phyloP scores from a whole-genome alignment of 2,329 filamentous ascomycete genomes.

The Elsinoe necatrix region DNA sequence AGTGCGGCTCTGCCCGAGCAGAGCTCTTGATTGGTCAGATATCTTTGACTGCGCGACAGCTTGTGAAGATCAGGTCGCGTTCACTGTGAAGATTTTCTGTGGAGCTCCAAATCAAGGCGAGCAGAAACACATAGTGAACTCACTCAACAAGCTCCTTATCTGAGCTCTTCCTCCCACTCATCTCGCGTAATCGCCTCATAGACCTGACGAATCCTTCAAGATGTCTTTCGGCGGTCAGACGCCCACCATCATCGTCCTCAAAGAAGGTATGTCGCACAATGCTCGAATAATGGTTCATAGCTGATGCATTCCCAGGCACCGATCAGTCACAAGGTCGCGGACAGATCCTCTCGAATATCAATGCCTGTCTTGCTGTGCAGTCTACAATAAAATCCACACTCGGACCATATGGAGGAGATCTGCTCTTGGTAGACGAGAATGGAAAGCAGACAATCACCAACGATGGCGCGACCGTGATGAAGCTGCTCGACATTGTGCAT shows the following conservation, averaged over 20 bases:
- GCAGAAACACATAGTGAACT: neutral
- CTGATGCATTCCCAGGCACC: slow-evolving; percentile 56
- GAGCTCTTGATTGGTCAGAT: slow-evolving; percentile 7
- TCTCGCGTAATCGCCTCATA: neutral
- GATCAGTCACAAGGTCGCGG: slow-evolving; percentile 95
- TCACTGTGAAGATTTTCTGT: slow-evolving; percentile 5
- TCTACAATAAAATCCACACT: slow-evolving; percentile 91
- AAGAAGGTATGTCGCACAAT: slow-evolving; percentile 64
- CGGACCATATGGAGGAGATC: slow-evolving; percentile 91
- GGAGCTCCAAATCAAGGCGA: neutral
- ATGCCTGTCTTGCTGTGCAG: slow-evolving; percentile 93
- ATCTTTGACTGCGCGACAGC: neutral
- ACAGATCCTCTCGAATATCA: slow-evolving; percentile 96
- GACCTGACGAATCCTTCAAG: slow-evolving; percentile 21
- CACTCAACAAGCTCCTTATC: neutral
- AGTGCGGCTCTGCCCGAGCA: neutral
- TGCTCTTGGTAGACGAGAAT: slow-evolving; percentile 92
- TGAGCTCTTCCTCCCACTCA: too few relatives aligned
- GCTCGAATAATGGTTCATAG: neutral
- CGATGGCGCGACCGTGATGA: slow-evolving; percentile 98
- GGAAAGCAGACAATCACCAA: slow-evolving; percentile 97
- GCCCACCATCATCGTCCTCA: slow-evolving; percentile 95
- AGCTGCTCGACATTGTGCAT: slow-evolving; percentile 98
- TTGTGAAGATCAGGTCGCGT: slow-evolving; percentile 1
- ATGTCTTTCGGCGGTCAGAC: slow-evolving; percentile 98